Conservation (phyloP, 2,329 filamentous ascomycete species). For the Colletotrichum liriopes region DNA sequence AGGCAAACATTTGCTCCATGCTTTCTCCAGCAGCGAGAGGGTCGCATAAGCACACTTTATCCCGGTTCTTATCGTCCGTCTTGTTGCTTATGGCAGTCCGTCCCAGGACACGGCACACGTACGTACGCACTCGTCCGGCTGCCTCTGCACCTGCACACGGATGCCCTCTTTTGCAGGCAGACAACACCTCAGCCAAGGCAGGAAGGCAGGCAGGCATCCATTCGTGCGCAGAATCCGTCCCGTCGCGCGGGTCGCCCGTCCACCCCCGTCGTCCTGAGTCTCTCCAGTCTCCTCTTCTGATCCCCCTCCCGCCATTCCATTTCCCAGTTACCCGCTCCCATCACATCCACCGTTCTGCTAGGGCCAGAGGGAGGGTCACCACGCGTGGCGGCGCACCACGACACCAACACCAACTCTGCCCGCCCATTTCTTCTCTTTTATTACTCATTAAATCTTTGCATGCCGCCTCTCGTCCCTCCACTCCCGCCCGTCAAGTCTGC, state of each 20-base stretch:
- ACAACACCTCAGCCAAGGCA: background rate
- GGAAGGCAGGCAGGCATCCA: slow-evolving; percentile 7
- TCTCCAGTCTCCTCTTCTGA: slow-evolving; percentile 9
- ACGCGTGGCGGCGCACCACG: slow-evolving; percentile 14
- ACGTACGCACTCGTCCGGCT: background rate
- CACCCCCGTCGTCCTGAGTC: slow-evolving; percentile 4
- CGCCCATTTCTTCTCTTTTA: slow-evolving; percentile 42
- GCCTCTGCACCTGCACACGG: background rate
- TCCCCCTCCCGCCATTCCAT: slow-evolving; percentile 8
- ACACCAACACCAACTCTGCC: slow-evolving; percentile 33
- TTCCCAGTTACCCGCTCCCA: slow-evolving; percentile 26
- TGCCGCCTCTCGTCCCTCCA: slow-evolving; percentile 41
- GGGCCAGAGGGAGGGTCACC: slow-evolving; percentile 33
- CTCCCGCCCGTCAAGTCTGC: slow-evolving; percentile 31
- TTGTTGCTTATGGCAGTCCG: background rate
- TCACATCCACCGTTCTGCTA: slow-evolving; percentile 35
- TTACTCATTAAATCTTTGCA: slow-evolving; percentile 43
- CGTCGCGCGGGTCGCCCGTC: slow-evolving; percentile 18
- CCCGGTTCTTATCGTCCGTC: background rate
- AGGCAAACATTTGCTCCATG: background rate
- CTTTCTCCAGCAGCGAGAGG: background rate
- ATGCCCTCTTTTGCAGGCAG: background rate
- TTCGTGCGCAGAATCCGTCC: slow-evolving; percentile 7
- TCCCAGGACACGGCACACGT: background rate
- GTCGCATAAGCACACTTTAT: background rate